These are phyloP conservation scores for Lachnellula suecica DNA, from an alignment of 2,329 filamentous ascomycete species.

Conservation along the genomic window DNA sequence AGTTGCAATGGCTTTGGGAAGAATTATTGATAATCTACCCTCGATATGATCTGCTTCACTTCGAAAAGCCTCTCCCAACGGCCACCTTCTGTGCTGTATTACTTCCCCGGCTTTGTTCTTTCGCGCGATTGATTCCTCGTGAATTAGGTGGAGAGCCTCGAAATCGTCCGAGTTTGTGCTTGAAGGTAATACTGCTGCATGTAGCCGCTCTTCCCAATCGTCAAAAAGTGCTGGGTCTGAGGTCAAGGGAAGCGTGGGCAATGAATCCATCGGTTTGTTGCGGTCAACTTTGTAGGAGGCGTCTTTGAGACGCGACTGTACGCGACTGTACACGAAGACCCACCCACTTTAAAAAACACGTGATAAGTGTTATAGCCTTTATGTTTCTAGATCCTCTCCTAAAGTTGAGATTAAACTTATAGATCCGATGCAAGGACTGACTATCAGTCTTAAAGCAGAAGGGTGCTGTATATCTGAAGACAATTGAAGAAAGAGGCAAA, in stretches of 20 bases:
- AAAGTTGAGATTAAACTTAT: too few relatives aligned
- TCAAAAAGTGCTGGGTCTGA: constrained; percentile 25
- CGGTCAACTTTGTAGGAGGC: background rate
- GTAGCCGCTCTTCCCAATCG: constrained; percentile 22
- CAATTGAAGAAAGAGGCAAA: too few relatives aligned
- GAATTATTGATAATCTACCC: constrained; percentile 16
- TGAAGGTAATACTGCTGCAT: constrained; percentile 11
- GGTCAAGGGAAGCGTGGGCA: constrained; percentile 22
- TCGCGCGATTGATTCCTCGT: constrained; percentile 38
- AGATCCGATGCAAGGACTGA: too few relatives aligned
- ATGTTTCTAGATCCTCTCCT: too few relatives aligned
- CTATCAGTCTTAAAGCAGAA: too few relatives aligned
- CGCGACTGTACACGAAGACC: background rate
- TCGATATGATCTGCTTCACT: constrained; percentile 44
- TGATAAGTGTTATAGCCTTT: too few relatives aligned
- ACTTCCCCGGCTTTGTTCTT: constrained; percentile 45
- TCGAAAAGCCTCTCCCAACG: constrained; percentile 43
- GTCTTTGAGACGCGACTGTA: background rate
- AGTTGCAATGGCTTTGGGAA: background rate
- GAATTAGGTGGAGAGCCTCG: constrained; percentile 41
- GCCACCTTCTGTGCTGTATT: constrained; percentile 51
- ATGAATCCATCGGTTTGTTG: constrained; percentile 21
- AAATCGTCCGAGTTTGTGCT: constrained; percentile 45
- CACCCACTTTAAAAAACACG: too few relatives aligned
- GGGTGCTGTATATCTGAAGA: too few relatives aligned